Evolutionary conservation across 2,329 filamentous ascomycete genomes (phyloP), one percentile per base, ranked within the genome.

Genomic region (Gyromitra esculenta): DNA sequence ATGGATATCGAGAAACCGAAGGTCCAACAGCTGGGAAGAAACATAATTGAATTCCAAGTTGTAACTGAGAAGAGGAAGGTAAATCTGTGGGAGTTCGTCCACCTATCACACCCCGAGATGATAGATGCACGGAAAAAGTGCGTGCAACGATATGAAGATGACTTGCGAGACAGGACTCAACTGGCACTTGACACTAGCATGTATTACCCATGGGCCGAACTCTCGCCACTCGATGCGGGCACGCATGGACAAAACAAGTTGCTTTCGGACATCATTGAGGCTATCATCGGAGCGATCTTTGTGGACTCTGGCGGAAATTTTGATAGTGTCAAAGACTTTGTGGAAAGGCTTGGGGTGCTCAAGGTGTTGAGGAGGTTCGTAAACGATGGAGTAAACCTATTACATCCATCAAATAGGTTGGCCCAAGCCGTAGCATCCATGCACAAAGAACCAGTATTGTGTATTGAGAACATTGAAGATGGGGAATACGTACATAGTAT

Each of bases 201-300:
- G 37, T 82, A 84, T 15, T 96, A 94, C 81, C 95, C 95, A 0
- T 98, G 95, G 95, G 85, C 88, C 0, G 83, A 89, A 0, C 87
- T 98, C 0, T 85, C 89, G 0, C 86, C 87, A 0, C 85, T 96
- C 0, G 86, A 87, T 11, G 87, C 90, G 0, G 88, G 88, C 11
- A 70, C 39, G 25, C 57, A 50, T 1, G 72, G 72, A 11, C 57
- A 64, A 5, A 56, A 62, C 39, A 97, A 97, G 81, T 91, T 92
- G 82, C 91, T 91, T 83, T 94, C 91, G 0, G 94, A 97, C 82
- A 84, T 97, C 6, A 86, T 97, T 8, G 95, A 98, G 84, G 88
- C 89, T 48, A 82, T 96, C 0, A 83, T 97, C 0, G 95, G 92
- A 0, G 94, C 94, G 0, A 87, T 97, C 0, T 97, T 92, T 86